Evolutionary conservation across 768 basidiomycete genomes (phyloP).

Genomic region (Mrakia frigida): DNA sequence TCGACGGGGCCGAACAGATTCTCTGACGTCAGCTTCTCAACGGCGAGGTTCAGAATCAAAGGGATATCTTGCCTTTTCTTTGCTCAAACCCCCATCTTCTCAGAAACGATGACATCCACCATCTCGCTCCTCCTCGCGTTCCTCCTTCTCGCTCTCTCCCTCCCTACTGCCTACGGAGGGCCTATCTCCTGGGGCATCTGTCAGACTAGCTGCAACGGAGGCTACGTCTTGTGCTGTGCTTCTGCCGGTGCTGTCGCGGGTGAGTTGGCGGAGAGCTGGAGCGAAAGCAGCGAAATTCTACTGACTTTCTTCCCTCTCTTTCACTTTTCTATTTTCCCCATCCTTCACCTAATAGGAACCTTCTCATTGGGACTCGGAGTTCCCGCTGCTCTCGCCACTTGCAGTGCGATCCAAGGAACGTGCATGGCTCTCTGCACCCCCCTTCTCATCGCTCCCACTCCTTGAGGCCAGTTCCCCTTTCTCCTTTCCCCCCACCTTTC

Average conservation of each 20-base stretch:
- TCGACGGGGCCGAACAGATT: too few species aligned
- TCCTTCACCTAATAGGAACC: too few species aligned
- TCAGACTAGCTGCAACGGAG: not conserved
- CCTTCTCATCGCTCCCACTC: not conserved
- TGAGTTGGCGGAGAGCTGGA: too few species aligned
- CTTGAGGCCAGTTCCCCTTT: too few species aligned
- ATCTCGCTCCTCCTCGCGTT: not conserved
- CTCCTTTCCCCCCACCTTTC: not conserved
- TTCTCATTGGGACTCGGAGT: not conserved
- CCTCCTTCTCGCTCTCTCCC: not conserved
- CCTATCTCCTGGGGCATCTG: not conserved
- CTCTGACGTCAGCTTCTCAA: too few species aligned
- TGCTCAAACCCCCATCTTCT: too few species aligned
- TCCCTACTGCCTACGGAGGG: not conserved
- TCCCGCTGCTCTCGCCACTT: not conserved
- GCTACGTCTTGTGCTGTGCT: not conserved
- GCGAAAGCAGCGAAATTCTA: too few species aligned
- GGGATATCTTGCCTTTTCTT: too few species aligned
- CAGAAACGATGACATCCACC: too few species aligned
- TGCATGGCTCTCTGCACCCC: not conserved
- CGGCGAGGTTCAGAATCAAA: too few species aligned
- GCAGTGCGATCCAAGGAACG: not conserved
- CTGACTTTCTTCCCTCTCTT: too few species aligned
- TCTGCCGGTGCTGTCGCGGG: not conserved
- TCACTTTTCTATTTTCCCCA: too few species aligned